Percentiles rank a stretch among this genome's conserved stretches.
phyloP scores from a whole-genome alignment of 2,329 filamentous ascomycete species.

The Penicillium olsonii region DNA sequence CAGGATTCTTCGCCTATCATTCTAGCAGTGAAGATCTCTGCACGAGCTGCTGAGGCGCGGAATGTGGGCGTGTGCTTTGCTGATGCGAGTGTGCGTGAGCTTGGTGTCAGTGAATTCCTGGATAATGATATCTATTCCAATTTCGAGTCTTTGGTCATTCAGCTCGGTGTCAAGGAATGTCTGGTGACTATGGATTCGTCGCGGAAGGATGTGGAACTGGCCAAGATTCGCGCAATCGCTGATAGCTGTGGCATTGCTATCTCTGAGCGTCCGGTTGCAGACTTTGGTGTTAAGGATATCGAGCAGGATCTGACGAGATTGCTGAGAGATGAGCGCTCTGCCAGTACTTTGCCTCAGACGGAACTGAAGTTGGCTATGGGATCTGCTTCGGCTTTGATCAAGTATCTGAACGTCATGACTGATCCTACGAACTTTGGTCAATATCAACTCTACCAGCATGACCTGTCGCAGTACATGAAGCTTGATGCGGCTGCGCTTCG shows the following conservation, averaged over 20 bases:
- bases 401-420: slow-evolving; percentile 86
- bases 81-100: slow-evolving; percentile 90
- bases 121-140: slow-evolving; percentile 99
- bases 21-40: slow-evolving; percentile 86
- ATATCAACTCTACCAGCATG: slow-evolving; percentile 95
- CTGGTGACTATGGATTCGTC: slow-evolving; percentile 76
- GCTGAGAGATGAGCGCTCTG: slow-evolving; percentile 80
- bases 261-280: slow-evolving; percentile 71
- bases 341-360: slow-evolving; percentile 78
- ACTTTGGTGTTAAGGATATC: slow-evolving; percentile 89
- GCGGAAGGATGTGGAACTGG: slow-evolving; percentile 83
- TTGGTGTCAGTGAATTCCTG: slow-evolving; percentile 97
- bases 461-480: slow-evolving; percentile 97
- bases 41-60: slow-evolving; percentile 81
- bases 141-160: slow-evolving; percentile 93
- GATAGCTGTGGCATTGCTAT: slow-evolving; percentile 90
- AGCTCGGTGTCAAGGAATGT: slow-evolving; percentile 93
- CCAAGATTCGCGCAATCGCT: slow-evolving; percentile 84
- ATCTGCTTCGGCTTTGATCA: slow-evolving; percentile 88
- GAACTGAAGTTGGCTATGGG: slow-evolving; percentile 97
- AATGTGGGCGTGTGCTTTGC: slow-evolving; percentile 95
- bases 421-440: slow-evolving; percentile 95
- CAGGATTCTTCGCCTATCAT: slow-evolving; percentile 93
- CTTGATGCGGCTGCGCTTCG: slow-evolving; percentile 91
- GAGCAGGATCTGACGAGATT: slow-evolving; percentile 90